A percentile compares a stretch with the other conserved stretches of the same genome.
Conservation (phyloP, 768 basidiomycete genomes). For the Lactifluus pinguis region DNA sequence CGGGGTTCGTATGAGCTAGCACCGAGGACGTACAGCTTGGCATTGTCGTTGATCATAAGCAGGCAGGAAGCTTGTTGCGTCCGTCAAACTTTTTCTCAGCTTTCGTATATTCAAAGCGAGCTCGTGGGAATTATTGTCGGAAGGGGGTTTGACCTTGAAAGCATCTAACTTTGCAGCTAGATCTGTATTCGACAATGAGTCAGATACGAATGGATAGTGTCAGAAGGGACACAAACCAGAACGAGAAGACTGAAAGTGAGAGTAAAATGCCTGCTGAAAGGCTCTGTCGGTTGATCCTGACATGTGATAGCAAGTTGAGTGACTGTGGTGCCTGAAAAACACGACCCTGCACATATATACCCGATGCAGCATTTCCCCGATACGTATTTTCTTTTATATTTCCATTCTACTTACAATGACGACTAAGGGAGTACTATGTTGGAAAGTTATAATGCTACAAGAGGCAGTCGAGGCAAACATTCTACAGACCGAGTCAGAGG, state of each 20-base stretch:
- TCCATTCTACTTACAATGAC: too few relatives aligned
- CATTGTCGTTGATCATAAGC: slow-evolving; percentile 68
- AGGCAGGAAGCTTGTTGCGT: slow-evolving; percentile 57
- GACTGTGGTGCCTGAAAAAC: not conserved
- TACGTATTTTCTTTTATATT: too few relatives aligned
- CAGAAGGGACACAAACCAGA: slow-evolving; percentile 35
- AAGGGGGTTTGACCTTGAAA: slow-evolving; percentile 27
- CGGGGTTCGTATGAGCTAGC: not conserved
- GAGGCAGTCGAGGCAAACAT: too few relatives aligned
- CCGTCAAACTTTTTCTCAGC: slow-evolving; percentile 51
- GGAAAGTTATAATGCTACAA: too few relatives aligned
- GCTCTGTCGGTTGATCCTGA: slow-evolving; percentile 27
- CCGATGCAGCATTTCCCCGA: too few relatives aligned
- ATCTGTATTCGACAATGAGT: slow-evolving; percentile 28
- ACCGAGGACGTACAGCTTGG: slow-evolving; percentile 43
- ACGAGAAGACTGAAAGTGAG: slow-evolving; percentile 41
- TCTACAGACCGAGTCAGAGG: too few relatives aligned
- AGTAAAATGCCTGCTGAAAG: slow-evolving; percentile 43
- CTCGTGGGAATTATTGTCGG: slow-evolving; percentile 15
- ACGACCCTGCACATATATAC: too few relatives aligned
- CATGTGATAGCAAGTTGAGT: slow-evolving; percentile 19
- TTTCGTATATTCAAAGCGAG: slow-evolving; percentile 33
- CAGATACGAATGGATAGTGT: not conserved
- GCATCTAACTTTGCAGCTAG: slow-evolving; percentile 39
- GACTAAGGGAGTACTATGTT: too few relatives aligned